Conservation (phyloP, 441 rosid genomes). For the Arabidopsis lyrata region DNA sequence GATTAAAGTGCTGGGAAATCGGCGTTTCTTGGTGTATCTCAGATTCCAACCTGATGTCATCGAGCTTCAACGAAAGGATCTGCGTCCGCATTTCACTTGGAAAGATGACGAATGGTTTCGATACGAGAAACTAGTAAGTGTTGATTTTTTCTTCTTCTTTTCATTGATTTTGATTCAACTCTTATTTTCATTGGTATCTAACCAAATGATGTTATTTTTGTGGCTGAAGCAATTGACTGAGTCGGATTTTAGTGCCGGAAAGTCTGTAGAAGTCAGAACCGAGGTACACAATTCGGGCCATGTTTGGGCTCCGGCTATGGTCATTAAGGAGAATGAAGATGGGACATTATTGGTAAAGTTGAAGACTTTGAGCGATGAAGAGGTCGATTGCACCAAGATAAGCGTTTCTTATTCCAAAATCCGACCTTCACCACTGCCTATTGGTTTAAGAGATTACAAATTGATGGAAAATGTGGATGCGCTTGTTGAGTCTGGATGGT, state of each 20-base stretch:
- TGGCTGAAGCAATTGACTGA: slow-evolving; percentile 38
- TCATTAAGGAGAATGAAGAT: slow-evolving; percentile 53
- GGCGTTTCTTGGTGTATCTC: slow-evolving; percentile 47
- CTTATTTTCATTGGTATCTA: not conserved
- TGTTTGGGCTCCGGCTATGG: slow-evolving; percentile 69
- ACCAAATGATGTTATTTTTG: not conserved
- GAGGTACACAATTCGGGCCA: slow-evolving; percentile 40
- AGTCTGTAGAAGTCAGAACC: slow-evolving; percentile 51
- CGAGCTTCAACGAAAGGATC: slow-evolving; percentile 45
- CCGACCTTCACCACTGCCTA: slow-evolving; percentile 58
- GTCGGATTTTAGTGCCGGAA: slow-evolving; percentile 60
- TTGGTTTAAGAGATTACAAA: slow-evolving; percentile 42
- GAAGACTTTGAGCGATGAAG: slow-evolving; percentile 33
- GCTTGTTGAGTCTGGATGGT: slow-evolving; percentile 55
- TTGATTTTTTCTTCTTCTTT: not conserved
- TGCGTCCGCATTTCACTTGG: slow-evolving; percentile 56
- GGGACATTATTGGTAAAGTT: slow-evolving; percentile 55
- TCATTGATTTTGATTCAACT: not conserved
- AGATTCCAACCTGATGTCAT: slow-evolving; percentile 49
- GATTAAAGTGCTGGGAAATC: slow-evolving; percentile 40
- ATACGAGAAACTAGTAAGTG: slow-evolving; percentile 46
- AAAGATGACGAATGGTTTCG: slow-evolving; percentile 55
- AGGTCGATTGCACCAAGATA: slow-evolving; percentile 36
- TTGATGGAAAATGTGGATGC: slow-evolving; percentile 69
- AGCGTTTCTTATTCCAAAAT: slow-evolving; percentile 47